Evolutionary conservation across 371 early-diverging fungal genomes (phyloP).

Genomic region (Chytridium lagenaria): DNA sequence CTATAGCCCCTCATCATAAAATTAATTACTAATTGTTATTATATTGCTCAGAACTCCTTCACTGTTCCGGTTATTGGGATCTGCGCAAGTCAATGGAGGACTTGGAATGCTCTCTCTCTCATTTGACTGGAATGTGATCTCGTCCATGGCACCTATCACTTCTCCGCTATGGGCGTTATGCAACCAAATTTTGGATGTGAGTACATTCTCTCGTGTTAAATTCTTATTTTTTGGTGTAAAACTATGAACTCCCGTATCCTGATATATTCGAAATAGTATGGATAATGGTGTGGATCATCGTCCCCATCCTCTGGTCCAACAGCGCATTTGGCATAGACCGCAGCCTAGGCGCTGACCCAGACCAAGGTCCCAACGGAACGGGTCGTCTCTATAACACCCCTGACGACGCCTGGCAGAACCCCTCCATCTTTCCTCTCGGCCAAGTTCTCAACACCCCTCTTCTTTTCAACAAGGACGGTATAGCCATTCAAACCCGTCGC

Average conservation of each 20-base stretch:
- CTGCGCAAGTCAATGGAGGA: conserved; percentile 60
- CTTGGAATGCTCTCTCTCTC: conserved; percentile 69
- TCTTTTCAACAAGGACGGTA: conserved; percentile 27
- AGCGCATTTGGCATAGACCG: conserved; percentile 52
- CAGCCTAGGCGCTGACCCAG: conserved; percentile 21
- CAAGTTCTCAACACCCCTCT: conserved; percentile 22
- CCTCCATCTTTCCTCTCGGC: neutral
- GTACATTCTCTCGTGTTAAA: neutral
- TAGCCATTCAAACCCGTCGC: neutral
- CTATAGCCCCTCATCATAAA: too few species aligned
- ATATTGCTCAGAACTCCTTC: too few species aligned
- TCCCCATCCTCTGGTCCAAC: conserved; percentile 70
- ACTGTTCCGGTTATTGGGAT: conserved; percentile 22
- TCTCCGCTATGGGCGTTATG: conserved; percentile 65
- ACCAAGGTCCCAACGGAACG: conserved; percentile 33
- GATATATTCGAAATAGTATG: conserved; percentile 18
- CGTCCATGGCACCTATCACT: conserved; percentile 26
- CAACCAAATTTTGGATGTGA: conserved; percentile 57
- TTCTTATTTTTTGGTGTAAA: neutral
- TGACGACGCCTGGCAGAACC: neutral
- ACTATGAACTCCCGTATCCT: neutral
- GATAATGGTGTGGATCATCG: conserved; percentile 77
- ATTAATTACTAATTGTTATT: too few species aligned
- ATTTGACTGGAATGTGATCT: conserved; percentile 68
- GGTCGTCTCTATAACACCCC: neutral